phyloP scores from a whole-genome alignment of 345 rosid species.

The Eucalyptus marginata region DNA sequence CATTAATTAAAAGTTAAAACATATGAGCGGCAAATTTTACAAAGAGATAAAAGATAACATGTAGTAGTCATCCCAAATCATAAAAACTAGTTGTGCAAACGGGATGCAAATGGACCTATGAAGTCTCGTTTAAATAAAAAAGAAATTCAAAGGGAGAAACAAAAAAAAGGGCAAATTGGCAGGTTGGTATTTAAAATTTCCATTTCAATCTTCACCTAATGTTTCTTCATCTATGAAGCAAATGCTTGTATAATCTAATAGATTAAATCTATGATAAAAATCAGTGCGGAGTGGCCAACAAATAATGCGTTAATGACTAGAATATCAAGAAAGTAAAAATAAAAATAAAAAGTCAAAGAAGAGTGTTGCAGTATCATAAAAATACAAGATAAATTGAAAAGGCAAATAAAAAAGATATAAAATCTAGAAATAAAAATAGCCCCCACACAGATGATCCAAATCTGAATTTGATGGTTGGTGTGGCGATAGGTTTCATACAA shows the following conservation, averaged over 20 bases:
- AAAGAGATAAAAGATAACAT: background rate
- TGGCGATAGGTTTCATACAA: too few species aligned
- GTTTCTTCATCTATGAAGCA: background rate
- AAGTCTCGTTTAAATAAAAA: background rate
- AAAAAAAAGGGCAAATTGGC: background rate
- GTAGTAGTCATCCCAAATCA: background rate
- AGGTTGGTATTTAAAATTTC: background rate
- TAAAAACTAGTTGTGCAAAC: background rate
- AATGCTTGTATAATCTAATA: too few species aligned
- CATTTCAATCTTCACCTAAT: background rate
- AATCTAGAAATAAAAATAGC: background rate
- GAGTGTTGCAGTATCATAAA: background rate
- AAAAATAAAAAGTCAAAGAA: background rate
- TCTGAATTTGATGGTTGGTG: too few species aligned
- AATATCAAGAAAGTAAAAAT: too few species aligned
- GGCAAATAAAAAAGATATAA: background rate
- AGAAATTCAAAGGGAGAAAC: background rate
- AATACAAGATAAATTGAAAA: too few species aligned
- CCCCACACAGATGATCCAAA: background rate
- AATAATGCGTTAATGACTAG: too few species aligned
- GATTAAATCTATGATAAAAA: too few species aligned
- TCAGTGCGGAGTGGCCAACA: fast-evolving
- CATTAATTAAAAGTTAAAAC: background rate
- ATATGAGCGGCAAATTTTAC: background rate
- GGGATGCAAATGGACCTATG: background rate